Evolutionary conservation across 345 rosid species (phyloP), one percentile per base, ranked within the genome.

Genomic region (Ailanthus altissimus): DNA sequence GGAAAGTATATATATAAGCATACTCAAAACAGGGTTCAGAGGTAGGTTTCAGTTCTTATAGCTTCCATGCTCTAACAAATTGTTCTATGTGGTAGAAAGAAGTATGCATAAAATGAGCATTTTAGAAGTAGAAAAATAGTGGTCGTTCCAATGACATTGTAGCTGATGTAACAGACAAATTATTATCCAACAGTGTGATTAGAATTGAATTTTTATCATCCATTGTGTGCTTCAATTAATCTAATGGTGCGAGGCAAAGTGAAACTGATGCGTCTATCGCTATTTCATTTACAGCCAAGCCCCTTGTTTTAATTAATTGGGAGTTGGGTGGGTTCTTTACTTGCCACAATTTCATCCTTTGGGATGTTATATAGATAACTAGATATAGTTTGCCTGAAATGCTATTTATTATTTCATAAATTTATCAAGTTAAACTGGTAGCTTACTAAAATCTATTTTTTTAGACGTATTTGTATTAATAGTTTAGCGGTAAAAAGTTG

Each of bases 1-100:
- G 62, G 62, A 68, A 57, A 25, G 72, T 50, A 26, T 49, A 73
- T 70, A 65, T 32, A 32, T 36, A 74, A 25, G 18, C 46, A 64
- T 11, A 70, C 59, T 69, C 45, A 6, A 32, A 50, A 58, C 26
- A 25, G 59, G 78, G 47, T 56, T 0, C 75, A 21, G 73, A 46
- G 78, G 65, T 57, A 58, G 73, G 42, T 40, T 67, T 62, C n/a
- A 42, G 12, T 76, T 75, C 25, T 38, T 38, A 40, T 75, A n/a
- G 62, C 28, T 64, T 28, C 13, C 62, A 63, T 53, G 63, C 78
- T 66, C 43, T 56, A 67, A 20, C 43, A 56, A 20, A 42, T 20
- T 54, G 56, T 40, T 67, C 9, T 0, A 26, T 57, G 10, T 16
- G 56, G n/a, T 42, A 36, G n/a, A 13, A 63, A 21, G 71, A 53